These are phyloP conservation scores for Lipomyces yamanashiensis DNA, from an alignment of 805 yeast species.

Conservation along the genomic window DNA sequence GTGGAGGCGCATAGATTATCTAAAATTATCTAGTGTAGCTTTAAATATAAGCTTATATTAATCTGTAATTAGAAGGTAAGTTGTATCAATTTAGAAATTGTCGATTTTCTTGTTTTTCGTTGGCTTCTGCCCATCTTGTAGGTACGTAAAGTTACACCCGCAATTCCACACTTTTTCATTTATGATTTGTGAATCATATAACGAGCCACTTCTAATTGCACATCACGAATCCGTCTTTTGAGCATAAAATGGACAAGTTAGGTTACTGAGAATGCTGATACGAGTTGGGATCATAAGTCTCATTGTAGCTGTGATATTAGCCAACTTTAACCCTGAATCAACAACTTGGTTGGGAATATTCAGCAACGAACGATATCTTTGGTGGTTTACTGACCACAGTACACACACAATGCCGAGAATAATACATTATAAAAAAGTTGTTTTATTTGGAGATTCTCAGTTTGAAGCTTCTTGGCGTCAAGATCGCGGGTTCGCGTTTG, in stretches of 20 bases:
- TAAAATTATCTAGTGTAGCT: background rate
- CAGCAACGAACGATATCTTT: background rate
- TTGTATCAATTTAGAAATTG: too few relatives aligned
- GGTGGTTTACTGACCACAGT: background rate
- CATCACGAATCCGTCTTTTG: background rate
- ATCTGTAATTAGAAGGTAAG: too few relatives aligned
- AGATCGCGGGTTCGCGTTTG: constrained; percentile 29
- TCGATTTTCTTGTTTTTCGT: too few relatives aligned
- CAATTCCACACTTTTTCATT: too few relatives aligned
- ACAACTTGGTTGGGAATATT: background rate
- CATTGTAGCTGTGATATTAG: background rate
- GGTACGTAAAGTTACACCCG: too few relatives aligned
- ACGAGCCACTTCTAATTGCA: too few relatives aligned
- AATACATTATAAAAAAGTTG: constrained; percentile 49
- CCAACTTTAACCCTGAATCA: background rate
- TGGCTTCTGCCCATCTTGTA: too few relatives aligned
- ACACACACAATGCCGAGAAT: background rate
- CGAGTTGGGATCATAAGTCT: background rate
- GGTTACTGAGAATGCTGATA: background rate
- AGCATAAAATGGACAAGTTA: background rate
- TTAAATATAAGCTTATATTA: background rate
- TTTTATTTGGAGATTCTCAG: constrained; percentile 47
- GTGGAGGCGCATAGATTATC: constrained; percentile 38
- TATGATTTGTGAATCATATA: too few relatives aligned
- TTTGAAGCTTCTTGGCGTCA: constrained; percentile 35